phyloP scores from a whole-genome alignment of 2,329 filamentous ascomycete genomes.

The Cercospora sp. region DNA sequence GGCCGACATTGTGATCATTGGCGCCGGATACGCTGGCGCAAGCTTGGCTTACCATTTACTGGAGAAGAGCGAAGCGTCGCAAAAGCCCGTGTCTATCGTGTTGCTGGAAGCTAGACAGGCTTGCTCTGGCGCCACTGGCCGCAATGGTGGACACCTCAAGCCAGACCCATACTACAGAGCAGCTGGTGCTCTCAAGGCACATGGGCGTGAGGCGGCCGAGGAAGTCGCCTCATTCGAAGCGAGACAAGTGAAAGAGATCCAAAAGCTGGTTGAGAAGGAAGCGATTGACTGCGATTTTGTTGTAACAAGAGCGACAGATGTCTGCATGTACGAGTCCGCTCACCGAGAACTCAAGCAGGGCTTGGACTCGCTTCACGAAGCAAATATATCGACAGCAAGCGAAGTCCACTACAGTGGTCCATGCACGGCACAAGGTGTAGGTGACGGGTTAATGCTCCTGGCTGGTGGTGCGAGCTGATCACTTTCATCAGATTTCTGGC shows the following conservation, averaged over 20 bases:
- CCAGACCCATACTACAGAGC: slow-evolving; percentile 40
- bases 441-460: not conserved
- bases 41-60: slow-evolving; percentile 31
- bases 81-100: slow-evolving; percentile 22
- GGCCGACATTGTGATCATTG: slow-evolving; percentile 34
- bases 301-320: slow-evolving; percentile 45
- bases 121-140: slow-evolving; percentile 35
- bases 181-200: slow-evolving; percentile 27
- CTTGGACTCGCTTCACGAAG: slow-evolving; percentile 37
- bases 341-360: slow-evolving; percentile 32
- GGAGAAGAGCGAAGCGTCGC: slow-evolving; percentile 18
- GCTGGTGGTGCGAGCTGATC: not conserved
- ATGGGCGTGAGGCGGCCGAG: slow-evolving; percentile 37
- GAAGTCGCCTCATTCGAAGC: slow-evolving; percentile 40
- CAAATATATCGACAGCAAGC: slow-evolving; percentile 32
- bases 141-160: slow-evolving; percentile 40
- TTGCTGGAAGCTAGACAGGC: slow-evolving; percentile 35
- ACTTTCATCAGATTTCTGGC: slow-evolving; percentile 37
- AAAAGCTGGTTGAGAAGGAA: slow-evolving; percentile 43
- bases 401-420: slow-evolving; percentile 37
- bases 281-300: slow-evolving; percentile 50
- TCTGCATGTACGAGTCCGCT: slow-evolving; percentile 39
- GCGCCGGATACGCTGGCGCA: slow-evolving; percentile 33
- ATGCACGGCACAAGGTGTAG: slow-evolving; percentile 37
- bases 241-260: slow-evolving; percentile 39